Evolutionary conservation across 1,284 basidiomycete genomes (phyloP), one percentile per base, ranked within the genome.

Genomic region (Hymenochaete sp.): DNA sequence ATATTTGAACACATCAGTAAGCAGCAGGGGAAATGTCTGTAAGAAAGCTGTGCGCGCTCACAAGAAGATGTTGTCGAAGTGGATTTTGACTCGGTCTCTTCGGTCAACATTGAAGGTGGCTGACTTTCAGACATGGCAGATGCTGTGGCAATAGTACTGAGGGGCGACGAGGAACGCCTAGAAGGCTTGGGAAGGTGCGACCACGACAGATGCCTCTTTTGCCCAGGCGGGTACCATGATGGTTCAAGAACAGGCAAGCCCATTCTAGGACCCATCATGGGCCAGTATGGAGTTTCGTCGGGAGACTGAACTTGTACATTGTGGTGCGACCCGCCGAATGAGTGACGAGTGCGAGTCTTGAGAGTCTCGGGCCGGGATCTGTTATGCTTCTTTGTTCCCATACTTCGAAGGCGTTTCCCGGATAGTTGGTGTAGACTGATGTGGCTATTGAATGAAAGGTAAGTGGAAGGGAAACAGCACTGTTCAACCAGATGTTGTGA

Each of bases 141-240:
- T 11, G 35, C 39, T 3, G 48, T 46, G 9, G 48, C 48, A 4
- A 40, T 38, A 13, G 44, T 43, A 28, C 48, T 50, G 10, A 19
- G 22, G 14, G 40, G 40, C 22, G 48, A 50, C 16, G 38, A 14
- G 18, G 48, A 21, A 14, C 38, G 28, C 7, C 16, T 8, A 35
- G 21, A 39, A 18, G n/a, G 43, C 22, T 27, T 41, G 21, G 45
- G 39, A 9, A 36, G 28, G 16, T 29, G 32, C 9, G 33, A 16
- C 29, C 38, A 41, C 8, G 38, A 16, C 2, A 24, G 22, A 35
- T 40, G 31, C 18, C 18, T 29, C 22, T 14, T 22, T 25, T 29
- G 22, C 10, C 31, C 26, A 14, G 19, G 37, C 10, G 28, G 9
- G 31, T 44, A 11, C 13, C 26, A 32, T 31, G 33, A 44, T 19